Conservation (phyloP, 2,329 filamentous ascomycete species). For the Neurospora sp. region DNA sequence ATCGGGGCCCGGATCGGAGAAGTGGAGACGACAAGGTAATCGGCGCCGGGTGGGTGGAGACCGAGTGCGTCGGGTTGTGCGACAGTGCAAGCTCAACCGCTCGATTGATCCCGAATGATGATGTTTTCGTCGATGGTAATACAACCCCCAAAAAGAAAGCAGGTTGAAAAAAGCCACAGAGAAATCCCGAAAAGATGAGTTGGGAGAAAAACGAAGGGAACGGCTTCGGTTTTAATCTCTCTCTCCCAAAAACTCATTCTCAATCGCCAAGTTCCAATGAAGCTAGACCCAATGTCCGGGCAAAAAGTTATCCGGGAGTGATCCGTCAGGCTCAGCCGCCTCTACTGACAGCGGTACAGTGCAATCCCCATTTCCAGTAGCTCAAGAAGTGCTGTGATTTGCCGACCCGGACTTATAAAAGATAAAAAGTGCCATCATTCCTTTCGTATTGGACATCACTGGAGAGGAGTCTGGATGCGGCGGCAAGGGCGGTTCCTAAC, state of each 20-base stretch:
- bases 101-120: background rate
- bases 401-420: background rate
- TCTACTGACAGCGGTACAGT: background rate
- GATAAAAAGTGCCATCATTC: background rate
- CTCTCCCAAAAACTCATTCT: background rate
- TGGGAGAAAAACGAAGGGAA: background rate
- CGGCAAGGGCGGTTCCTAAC: background rate
- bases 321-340: background rate
- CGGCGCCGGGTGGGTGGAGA: background rate
- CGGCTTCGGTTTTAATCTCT: background rate
- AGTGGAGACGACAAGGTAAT: background rate
- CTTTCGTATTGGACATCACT: background rate
- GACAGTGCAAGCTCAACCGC: background rate
- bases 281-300: background rate
- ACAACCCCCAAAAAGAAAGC: background rate
- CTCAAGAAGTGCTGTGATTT: background rate
- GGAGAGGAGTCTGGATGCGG: background rate
- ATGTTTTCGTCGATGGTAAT: background rate
- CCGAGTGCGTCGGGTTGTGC: background rate
- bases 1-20: background rate
- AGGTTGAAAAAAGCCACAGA: background rate
- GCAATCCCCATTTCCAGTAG: background rate
- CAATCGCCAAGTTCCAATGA: background rate
- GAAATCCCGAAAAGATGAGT: background rate
- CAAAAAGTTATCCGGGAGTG: background rate